These are phyloP conservation scores for Sporothrix pallida DNA, from an alignment of 2,329 filamentous ascomycete genomes.

Conservation along the genomic window DNA sequence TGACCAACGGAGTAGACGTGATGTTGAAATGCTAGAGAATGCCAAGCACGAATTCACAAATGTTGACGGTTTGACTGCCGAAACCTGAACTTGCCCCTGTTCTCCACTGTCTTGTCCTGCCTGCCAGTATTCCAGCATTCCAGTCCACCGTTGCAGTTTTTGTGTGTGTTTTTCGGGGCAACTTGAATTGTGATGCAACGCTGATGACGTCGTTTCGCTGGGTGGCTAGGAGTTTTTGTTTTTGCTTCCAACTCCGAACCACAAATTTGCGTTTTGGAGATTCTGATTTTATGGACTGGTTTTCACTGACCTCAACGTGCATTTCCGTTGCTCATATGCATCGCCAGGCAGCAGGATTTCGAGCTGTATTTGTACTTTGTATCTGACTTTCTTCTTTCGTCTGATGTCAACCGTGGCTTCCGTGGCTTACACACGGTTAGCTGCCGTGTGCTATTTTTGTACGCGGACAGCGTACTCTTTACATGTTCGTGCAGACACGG, in stretches of 20 bases:
- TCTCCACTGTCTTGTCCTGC: not conserved
- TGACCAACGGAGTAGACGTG: not conserved
- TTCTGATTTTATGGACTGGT: not conserved
- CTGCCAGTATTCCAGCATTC: not conserved
- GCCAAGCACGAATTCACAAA: not conserved
- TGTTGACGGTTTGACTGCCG: not conserved
- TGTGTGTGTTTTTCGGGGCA: no score
- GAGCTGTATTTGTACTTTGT: not conserved
- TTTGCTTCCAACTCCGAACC: slow-evolving; percentile 20
- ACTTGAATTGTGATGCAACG: slow-evolving; percentile 13
- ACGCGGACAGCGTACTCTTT: not conserved
- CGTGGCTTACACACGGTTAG: not conserved
- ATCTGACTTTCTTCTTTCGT: not conserved
- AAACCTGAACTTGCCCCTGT: not conserved
- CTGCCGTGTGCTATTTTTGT: slow-evolving; percentile 11
- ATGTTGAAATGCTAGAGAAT: not conserved
- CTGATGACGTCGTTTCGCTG: slow-evolving; percentile 17
- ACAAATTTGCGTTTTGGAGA: not conserved
- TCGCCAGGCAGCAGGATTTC: slow-evolving; percentile 12
- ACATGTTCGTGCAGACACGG: no score
- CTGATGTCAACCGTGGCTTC: not conserved
- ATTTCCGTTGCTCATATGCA: not conserved
- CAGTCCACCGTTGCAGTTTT: not conserved
- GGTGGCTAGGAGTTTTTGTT: not conserved
- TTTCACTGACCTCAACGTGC: not conserved